A percentile compares a stretch with the other conserved stretches of the same genome.
Conservation (phyloP, 805 yeast genomes). For the Metschnikowia kunwiensis region DNA sequence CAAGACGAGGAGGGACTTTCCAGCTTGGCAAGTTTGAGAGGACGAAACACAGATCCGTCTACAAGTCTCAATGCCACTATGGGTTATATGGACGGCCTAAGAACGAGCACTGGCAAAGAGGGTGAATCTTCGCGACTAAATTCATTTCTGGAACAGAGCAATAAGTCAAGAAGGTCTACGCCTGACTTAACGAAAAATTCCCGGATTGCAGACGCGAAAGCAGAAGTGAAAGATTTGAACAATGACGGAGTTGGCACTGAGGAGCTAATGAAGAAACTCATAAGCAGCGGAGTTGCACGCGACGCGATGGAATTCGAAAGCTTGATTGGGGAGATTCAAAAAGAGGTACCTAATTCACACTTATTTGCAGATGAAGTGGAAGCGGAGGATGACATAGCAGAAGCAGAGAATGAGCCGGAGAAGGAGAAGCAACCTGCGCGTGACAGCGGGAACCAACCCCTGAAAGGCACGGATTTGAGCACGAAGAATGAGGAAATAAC, state of each 20-base stretch:
- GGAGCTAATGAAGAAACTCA: slow-evolving; percentile 37
- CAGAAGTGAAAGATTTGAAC: slow-evolving; percentile 1
- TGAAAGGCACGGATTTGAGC: too few species aligned
- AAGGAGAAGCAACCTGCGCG: neutral
- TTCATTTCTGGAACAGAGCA: neutral
- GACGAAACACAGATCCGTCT: slow-evolving; percentile 40
- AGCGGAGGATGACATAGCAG: slow-evolving; percentile 7
- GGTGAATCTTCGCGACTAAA: neutral
- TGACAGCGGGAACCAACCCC: too few species aligned
- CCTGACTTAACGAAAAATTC: slow-evolving; percentile 1
- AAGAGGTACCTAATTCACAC: slow-evolving; percentile 32
- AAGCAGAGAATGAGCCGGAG: neutral
- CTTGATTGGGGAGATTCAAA: slow-evolving; percentile 32
- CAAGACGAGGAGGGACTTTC: slow-evolving; percentile 53
- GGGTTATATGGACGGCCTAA: slow-evolving; percentile 31
- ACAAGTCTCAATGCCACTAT: slow-evolving; percentile 39
- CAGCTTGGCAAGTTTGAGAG: slow-evolving; percentile 34
- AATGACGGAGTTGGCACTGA: slow-evolving; percentile 7
- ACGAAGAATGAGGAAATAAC: neutral
- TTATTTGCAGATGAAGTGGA: slow-evolving; percentile 41
- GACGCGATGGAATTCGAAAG: slow-evolving; percentile 28
- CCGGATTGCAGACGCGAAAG: neutral
- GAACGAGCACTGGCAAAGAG: slow-evolving; percentile 6
- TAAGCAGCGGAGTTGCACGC: slow-evolving; percentile 32
- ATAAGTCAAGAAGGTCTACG: neutral